A percentile compares a stretch with the other conserved stretches of the same genome.
phyloP scores from a whole-genome alignment of 306 rosid genomes.

The Hippophae tibetana region DNA sequence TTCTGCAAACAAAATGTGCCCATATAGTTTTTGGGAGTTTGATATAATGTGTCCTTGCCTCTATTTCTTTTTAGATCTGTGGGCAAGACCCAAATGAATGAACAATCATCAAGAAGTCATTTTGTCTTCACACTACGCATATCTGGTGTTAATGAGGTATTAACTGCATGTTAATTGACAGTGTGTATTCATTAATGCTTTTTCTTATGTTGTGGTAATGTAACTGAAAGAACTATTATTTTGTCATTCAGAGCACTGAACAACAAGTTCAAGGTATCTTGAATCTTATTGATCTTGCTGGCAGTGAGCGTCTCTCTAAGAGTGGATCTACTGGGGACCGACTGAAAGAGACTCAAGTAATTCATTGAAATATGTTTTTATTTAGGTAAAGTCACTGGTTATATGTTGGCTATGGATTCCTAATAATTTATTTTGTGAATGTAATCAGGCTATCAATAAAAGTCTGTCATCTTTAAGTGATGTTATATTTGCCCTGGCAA shows the following conservation, averaged over 20 bases:
- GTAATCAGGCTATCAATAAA: constrained; percentile 70
- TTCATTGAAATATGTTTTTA: constrained; percentile 9
- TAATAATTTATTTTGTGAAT: not conserved
- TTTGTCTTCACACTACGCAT: constrained; percentile 92
- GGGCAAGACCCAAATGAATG: constrained; percentile 97
- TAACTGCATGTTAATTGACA: not conserved
- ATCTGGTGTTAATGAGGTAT: constrained; percentile 85
- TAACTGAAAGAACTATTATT: constrained; percentile 1
- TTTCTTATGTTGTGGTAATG: constrained; percentile 1
- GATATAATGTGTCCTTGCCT: constrained; percentile 10
- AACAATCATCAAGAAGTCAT: constrained; percentile 95
- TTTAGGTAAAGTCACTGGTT: no score
- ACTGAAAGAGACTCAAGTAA: constrained; percentile 90
- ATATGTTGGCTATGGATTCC: no score
- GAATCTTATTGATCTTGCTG: constrained; percentile 97
- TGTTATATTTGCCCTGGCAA: constrained; percentile 89
- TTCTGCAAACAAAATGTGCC: no score
- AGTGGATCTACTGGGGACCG: constrained; percentile 95
- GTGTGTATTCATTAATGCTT: not conserved
- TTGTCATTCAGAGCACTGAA: constrained; percentile 60
- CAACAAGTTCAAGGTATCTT: constrained; percentile 93
- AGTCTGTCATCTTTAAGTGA: constrained; percentile 86
- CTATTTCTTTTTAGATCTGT: constrained; percentile 52
- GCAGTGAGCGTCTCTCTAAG: constrained; percentile 95
- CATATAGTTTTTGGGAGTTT: no score